phyloP scores from a whole-genome alignment of 2,329 filamentous ascomycete genomes.

The Xylogone sp. region DNA sequence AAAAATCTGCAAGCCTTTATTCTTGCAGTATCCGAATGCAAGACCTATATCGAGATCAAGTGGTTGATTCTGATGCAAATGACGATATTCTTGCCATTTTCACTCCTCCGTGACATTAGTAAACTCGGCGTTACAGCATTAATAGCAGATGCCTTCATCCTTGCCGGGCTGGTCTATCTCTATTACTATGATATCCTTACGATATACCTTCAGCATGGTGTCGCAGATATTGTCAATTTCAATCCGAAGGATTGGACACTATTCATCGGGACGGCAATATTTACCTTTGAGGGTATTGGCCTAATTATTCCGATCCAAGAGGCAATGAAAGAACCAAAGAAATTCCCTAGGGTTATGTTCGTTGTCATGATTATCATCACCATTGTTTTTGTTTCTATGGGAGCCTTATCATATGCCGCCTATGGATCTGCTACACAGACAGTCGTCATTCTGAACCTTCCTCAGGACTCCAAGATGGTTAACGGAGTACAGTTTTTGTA shows the following conservation, averaged over 20 bases:
- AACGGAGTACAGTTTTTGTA: conserved; percentile 96
- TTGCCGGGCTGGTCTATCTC: conserved; percentile 86
- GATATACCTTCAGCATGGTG: conserved; percentile 65
- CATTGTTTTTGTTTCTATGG: conserved; percentile 84
- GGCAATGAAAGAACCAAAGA: conserved; percentile 86
- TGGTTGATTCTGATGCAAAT: conserved; percentile 93
- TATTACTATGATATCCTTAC: conserved; percentile 94
- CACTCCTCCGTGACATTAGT: conserved; percentile 91
- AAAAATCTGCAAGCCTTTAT: conserved; percentile 96
- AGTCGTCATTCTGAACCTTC: conserved; percentile 92
- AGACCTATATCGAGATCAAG: conserved; percentile 79
- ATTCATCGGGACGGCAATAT: conserved; percentile 98
- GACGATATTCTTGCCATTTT: conserved; percentile 91
- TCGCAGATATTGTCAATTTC: conserved; percentile 86
- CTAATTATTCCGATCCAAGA: conserved; percentile 98
- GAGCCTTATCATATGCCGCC: conserved; percentile 90
- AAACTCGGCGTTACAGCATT: conserved; percentile 95
- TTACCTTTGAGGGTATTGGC: conserved; percentile 97
- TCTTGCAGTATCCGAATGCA: conserved; percentile 83
- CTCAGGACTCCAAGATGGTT: conserved; percentile 91
- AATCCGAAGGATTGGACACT: conserved; percentile 92
- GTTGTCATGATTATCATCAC: conserved; percentile 95
- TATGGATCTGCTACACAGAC: conserved; percentile 96
- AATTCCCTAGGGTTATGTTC: conserved; percentile 85
- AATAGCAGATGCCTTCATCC: conserved; percentile 89